Evolutionary conservation across 1,284 basidiomycete genomes (phyloP).

Genomic region (Trametes pubescens): DNA sequence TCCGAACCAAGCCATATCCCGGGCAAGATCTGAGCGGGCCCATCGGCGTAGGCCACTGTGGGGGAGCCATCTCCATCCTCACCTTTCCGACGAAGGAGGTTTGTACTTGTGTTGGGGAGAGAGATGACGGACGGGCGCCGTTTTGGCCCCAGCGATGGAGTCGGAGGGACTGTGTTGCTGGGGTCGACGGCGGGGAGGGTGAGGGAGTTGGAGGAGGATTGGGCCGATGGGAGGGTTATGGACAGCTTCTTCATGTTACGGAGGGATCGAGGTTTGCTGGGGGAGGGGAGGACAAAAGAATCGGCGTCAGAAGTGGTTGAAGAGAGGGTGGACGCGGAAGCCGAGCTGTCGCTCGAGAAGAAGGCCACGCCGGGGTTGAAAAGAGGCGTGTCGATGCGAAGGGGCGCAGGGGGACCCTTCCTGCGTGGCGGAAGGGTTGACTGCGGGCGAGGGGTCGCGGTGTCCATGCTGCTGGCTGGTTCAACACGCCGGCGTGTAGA

Average conservation of each 20-base stretch:
- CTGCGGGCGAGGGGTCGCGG: constrained; percentile 44
- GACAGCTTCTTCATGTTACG: constrained; percentile 83
- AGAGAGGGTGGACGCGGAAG: constrained; percentile 55
- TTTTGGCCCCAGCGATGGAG: constrained; percentile 46
- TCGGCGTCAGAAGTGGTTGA: constrained; percentile 63
- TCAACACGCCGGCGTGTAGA: constrained; percentile 59
- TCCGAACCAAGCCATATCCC: constrained; percentile 94
- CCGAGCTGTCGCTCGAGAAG: constrained; percentile 55
- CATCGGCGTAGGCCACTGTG: constrained; percentile 79
- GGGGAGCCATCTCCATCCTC: constrained; percentile 65
- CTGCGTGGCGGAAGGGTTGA: constrained; percentile 52
- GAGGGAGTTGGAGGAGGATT: constrained; percentile 63
- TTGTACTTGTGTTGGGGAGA: constrained; percentile 58
- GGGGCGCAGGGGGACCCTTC: constrained; percentile 62
- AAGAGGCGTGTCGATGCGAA: constrained; percentile 65
- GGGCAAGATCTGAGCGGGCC: constrained; percentile 90
- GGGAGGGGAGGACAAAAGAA: constrained; percentile 52
- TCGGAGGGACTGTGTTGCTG: constrained; percentile 39
- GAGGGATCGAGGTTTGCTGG: constrained; percentile 52
- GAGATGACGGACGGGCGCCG: constrained; percentile 72
- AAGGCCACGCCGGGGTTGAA: constrained; percentile 57
- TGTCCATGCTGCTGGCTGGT: constrained; percentile 49
- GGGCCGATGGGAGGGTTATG: constrained; percentile 67
- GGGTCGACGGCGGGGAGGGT: constrained; percentile 43
- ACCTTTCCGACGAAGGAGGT: constrained; percentile 67